These are phyloP conservation scores for Lentinula detonsa DNA, from an alignment of 768 basidiomycete genomes.

Conservation along the genomic window DNA sequence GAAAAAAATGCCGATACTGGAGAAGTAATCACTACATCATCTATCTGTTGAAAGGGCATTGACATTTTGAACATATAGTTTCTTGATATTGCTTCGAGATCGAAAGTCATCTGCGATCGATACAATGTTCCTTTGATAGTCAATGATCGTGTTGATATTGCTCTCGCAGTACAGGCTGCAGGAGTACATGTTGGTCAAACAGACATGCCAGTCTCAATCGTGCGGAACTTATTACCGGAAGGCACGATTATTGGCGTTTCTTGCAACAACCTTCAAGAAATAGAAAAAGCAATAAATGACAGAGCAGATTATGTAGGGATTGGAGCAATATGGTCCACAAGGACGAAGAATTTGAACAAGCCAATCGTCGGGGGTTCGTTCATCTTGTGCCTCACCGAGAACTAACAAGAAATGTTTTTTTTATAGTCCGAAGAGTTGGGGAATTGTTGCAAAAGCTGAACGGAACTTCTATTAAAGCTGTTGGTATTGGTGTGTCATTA, in stretches of 20 bases:
- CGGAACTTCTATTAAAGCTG: conserved; percentile 59
- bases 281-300: conserved; percentile 51
- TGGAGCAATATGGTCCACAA: conserved; percentile 77
- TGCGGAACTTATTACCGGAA: conserved; percentile 60
- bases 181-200: conserved; percentile 90
- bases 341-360: conserved; percentile 67
- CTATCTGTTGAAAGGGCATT: background rate
- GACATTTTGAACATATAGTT: conserved; percentile 41
- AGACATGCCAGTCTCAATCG: conserved; percentile 70
- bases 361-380: conserved; percentile 45
- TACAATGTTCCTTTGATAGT: conserved; percentile 82
- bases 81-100: conserved; percentile 61
- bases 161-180: conserved; percentile 65
- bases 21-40: conserved; percentile 39
- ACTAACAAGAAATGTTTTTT: background rate
- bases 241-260: conserved; percentile 77
- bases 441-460: conserved; percentile 58
- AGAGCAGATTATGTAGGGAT: conserved; percentile 86
- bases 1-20: conserved; percentile 81
- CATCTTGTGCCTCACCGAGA: background rate
- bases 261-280: conserved; percentile 64
- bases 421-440: conserved; percentile 57
- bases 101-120: conserved; percentile 66
- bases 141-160: conserved; percentile 86
- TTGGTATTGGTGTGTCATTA: conserved; percentile 70